Evolutionary conservation across 768 basidiomycete genomes (phyloP).

Genomic region (Epithele typhae): DNA sequence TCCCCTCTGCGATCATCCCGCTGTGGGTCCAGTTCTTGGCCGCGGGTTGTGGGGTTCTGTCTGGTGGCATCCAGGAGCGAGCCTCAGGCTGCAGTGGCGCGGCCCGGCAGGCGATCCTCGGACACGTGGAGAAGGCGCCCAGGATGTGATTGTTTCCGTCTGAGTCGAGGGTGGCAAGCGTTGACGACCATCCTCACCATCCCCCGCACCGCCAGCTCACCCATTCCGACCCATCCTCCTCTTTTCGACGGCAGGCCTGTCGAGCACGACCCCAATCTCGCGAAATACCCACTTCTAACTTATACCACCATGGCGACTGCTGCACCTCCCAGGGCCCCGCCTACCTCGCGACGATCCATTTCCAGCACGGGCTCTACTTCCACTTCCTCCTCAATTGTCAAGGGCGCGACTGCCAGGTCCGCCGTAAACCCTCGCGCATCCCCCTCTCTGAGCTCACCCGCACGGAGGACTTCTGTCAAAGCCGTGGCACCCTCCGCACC

Average conservation of each 20-base stretch:
- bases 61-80: too few species aligned
- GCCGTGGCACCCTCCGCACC: slow-evolving; percentile 34
- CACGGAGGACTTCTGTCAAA: slow-evolving; percentile 51
- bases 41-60: too few species aligned
- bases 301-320: slow-evolving; percentile 40
- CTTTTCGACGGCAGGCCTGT: slow-evolving; percentile 8
- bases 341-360: slow-evolving; percentile 43
- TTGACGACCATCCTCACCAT: slow-evolving; percentile 12
- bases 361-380: slow-evolving; percentile 37
- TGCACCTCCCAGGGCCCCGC: slow-evolving; percentile 39
- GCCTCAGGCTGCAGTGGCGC: too few species aligned
- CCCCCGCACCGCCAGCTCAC: slow-evolving; percentile 14
- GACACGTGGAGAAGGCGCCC: slow-evolving; percentile 15
- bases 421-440: slow-evolving; percentile 54
- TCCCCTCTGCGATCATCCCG: too few species aligned
- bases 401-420: slow-evolving; percentile 61
- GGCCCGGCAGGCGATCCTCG: too few species aligned
- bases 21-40: too few species aligned
- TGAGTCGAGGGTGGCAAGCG: slow-evolving; percentile 9
- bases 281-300: slow-evolving; percentile 8
- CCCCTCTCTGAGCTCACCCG: slow-evolving; percentile 45
- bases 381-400: slow-evolving; percentile 39
- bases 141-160: slow-evolving; percentile 15
- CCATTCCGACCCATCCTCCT: background rate
- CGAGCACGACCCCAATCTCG: background rate